Base-by-base conservation (phyloP, 192 early-diverging fungal genomes). In the Spizellomyces sp. region DNA sequence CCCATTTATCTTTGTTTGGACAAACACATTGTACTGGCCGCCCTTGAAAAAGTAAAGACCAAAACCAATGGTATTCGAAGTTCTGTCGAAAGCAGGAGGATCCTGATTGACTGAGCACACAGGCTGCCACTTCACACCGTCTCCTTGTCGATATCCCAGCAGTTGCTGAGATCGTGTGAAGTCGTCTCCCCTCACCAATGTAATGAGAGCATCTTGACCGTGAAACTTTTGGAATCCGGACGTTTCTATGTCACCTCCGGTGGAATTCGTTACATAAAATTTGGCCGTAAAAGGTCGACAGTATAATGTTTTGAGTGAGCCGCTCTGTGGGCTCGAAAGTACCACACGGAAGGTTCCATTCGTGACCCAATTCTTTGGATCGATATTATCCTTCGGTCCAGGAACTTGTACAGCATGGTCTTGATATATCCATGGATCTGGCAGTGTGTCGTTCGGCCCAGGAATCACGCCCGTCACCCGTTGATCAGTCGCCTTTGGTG, bases 1-100 rank as follows among this genome's bases (percentile, higher is more conserved):
- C 55, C 70, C 70, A 47, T 64, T 64, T 47, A 72, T 64, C 41
- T 54, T 58, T n/a, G 70, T 55, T 54, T 72, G 70, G 9, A 72
- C 41, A 48, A 72, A 64, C 36, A 64, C 50, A 9, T 72, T 48
- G 70, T 43, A 72, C 36, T 45, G 19, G 12, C 70, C 70, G 48
- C 41, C 15, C 4, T 64, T 57, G 0, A 9, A 9, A 57, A 72
- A 72, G 52, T 72, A 72, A 1, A 72, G 6, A 5, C 70, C 70
- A 57, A 72, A 72, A 2, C 52, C 70, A 9, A 72, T 48, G 12
- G 22, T 46, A 17, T 21, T 17, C 14, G 62, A 52, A 8, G 52
- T 15, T 21, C 12, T 36, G 17, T 64, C 70, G 42, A 64, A 64
- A 17, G 70, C 17, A 52, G 70, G 62, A 3, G 55, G 60, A 7